Evolutionary conservation across 164 flowering plant species (phyloP).

Genomic region (grape (Vitis vinifera)): ASM3070453v1 NC_081811.1:24971001-24971500

Average conservation of each 20-base stretch:
- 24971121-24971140: constrained; percentile 97
- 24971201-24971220: not conserved
- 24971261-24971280: constrained; percentile 54
- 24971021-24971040: not conserved
- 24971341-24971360: constrained; percentile 96
- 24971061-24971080: constrained; percentile 77
- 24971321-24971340: constrained; percentile 98
- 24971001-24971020: not conserved
- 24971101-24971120: constrained; percentile 97
- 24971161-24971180: constrained; percentile 47
- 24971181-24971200: not conserved
- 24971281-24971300: constrained; percentile 92
- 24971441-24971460: constrained; percentile 86
- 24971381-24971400: constrained; percentile 98
- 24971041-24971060: not conserved
- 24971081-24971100: constrained; percentile 90
- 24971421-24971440: constrained; percentile 93
- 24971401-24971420: constrained; percentile 98
- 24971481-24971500: not conserved
- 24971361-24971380: constrained; percentile 98
- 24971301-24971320: constrained; percentile 99
- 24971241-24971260: not conserved
- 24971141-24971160: constrained; percentile 88
- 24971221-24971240: not conserved
- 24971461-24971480: constrained; percentile 79